phyloP scores from a whole-genome alignment of 306 rosid genomes.

The Dryas drummondii region DNA sequence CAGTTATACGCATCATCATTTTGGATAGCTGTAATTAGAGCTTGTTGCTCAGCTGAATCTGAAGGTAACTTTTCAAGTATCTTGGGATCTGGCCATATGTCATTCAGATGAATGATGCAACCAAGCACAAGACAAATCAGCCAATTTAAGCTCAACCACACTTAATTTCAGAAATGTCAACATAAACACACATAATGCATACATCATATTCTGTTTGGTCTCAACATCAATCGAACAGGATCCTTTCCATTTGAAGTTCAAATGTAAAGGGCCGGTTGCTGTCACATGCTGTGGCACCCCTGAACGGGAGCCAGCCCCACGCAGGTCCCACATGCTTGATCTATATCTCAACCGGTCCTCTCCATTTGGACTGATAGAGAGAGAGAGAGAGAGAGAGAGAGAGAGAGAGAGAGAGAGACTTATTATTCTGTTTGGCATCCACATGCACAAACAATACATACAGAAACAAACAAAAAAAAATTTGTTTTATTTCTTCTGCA shows the following conservation, averaged over 20 bases:
- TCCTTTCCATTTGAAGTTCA: background rate
- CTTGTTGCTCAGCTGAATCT: constrained; percentile 89
- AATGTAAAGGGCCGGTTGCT: background rate
- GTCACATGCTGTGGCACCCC: background rate
- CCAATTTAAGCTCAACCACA: background rate
- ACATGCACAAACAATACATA: background rate
- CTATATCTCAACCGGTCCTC: background rate
- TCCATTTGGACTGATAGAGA: background rate
- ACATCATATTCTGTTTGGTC: background rate
- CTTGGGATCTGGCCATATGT: constrained; percentile 49
- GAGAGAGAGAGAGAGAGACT: too few relatives aligned
- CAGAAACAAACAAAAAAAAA: background rate
- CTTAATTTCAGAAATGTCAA: background rate
- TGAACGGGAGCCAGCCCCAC: background rate
- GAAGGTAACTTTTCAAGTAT: constrained; percentile 73
- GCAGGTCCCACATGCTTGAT: background rate
- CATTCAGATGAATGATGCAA: background rate
- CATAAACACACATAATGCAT: background rate
- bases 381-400: too few relatives aligned
- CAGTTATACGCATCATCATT: constrained; percentile 83
- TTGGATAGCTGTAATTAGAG: constrained; percentile 75
- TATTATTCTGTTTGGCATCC: too few relatives aligned
- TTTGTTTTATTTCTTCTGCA: background rate
- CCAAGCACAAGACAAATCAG: constrained; percentile 2
- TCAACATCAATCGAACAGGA: background rate